Evolutionary conservation across 179 eudicot species (phyloP).

Genomic region (Spinacia oleracea): DNA sequence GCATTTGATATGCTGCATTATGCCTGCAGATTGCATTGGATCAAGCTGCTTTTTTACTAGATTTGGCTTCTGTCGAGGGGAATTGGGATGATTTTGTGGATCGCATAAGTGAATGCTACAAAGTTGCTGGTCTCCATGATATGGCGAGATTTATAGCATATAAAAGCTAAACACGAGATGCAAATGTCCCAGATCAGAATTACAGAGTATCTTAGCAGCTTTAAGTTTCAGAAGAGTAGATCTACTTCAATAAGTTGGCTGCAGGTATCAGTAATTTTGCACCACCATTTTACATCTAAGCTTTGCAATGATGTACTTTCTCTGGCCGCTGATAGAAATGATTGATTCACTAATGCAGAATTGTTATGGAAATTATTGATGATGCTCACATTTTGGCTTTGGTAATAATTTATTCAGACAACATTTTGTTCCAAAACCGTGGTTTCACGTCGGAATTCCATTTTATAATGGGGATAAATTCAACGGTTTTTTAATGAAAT

Average conservation of each 20-base stretch:
- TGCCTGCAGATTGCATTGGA: slow-evolving; percentile 71
- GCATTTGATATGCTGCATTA: not conserved
- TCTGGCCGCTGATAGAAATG: not conserved
- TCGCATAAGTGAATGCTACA: slow-evolving; percentile 72
- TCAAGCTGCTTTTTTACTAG: slow-evolving; percentile 89
- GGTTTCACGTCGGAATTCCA: not conserved
- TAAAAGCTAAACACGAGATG: slow-evolving; percentile 32
- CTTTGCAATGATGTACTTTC: slow-evolving; percentile 14
- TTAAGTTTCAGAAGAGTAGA: not conserved
- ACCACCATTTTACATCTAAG: not conserved
- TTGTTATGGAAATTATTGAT: not conserved
- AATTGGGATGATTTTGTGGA: slow-evolving; percentile 67
- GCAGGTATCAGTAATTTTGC: slow-evolving; percentile 12
- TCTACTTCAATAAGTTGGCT: not conserved
- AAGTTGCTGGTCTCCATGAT: slow-evolving; percentile 64
- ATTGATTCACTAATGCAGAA: not conserved
- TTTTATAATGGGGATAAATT: not conserved
- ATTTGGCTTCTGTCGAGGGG: slow-evolving; percentile 94
- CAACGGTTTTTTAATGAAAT: no score
- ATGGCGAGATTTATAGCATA: slow-evolving; percentile 69
- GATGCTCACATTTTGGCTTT: not conserved
- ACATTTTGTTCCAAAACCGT: not conserved
- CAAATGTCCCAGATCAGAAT: not conserved
- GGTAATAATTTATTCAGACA: not conserved
- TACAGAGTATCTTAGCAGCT: not conserved